phyloP scores from a whole-genome alignment of 1,284 basidiomycete species.

The Neonothopanus nambi region DNA sequence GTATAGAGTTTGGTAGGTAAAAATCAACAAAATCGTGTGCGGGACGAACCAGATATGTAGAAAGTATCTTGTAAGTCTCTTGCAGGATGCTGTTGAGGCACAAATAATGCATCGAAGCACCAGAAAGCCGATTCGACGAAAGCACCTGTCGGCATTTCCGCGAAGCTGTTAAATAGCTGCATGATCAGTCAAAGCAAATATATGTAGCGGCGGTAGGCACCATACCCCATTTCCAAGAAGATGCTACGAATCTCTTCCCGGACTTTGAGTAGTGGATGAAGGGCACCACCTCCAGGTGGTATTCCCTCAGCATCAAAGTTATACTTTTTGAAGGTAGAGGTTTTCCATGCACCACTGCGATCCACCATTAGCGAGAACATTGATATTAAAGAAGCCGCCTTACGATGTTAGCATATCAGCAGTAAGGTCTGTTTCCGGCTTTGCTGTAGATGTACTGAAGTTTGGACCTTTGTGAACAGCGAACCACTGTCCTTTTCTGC shows the following conservation, averaged over 20 bases:
- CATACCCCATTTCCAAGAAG: constrained; percentile 99
- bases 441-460: constrained; percentile 93
- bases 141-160: constrained; percentile 98
- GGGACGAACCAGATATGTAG: constrained; percentile 82
- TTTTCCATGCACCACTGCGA: constrained; percentile 87
- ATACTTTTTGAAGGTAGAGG: constrained; percentile 94
- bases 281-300: constrained; percentile 84
- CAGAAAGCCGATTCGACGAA: constrained; percentile 99
- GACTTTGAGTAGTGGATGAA: constrained; percentile 97
- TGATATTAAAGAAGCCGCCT: constrained; percentile 25
- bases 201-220: constrained; percentile 22
- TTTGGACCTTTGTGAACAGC: constrained; percentile 82
- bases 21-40: constrained; percentile 7
- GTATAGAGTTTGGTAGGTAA: constrained; percentile 1
- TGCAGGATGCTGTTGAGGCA: constrained; percentile 98
- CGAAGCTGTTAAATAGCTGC: constrained; percentile 64
- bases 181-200: not conserved
- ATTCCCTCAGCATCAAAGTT: constrained; percentile 98
- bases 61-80: constrained; percentile 99
- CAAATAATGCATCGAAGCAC: constrained; percentile 99
- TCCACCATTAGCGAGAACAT: constrained; percentile 6
- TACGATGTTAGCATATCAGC: constrained; percentile 93
- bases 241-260: constrained; percentile 97
- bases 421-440: constrained; percentile 97
- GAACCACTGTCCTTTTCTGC: constrained; percentile 95